phyloP scores from a whole-genome alignment of 73 alveolate genomes.

The Symbiodinium natans region DNA sequence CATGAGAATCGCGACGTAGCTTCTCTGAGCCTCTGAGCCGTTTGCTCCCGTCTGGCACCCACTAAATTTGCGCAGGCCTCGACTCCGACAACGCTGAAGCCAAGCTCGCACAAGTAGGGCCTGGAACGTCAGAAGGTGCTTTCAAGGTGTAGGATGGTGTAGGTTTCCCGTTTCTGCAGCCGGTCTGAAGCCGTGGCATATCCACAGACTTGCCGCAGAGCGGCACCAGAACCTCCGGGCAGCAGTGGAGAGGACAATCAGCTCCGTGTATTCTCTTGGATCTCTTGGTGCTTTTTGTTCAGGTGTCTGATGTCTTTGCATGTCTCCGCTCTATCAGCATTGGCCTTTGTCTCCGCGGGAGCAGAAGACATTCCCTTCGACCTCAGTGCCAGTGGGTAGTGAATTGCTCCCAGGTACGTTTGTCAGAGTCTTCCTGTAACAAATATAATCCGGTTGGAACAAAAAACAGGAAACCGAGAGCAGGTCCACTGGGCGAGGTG shows the following conservation, averaged over 20 bases:
- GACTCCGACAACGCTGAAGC: conserved; percentile 70
- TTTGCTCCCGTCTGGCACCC: not conserved
- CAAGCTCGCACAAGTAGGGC: conserved; percentile 81
- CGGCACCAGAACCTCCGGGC: conserved; percentile 44
- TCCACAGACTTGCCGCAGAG: conserved; percentile 61
- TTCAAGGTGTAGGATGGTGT: not conserved
- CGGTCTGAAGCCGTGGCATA: not conserved
- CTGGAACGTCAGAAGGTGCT: no score
- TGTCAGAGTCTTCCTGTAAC: not conserved
- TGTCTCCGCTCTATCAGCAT: no score
- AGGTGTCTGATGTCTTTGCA: no score
- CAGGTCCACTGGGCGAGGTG: conserved; percentile 42
- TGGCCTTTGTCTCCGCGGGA: not conserved
- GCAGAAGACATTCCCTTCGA: not conserved
- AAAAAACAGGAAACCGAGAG: not conserved
- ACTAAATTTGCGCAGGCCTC: conserved; percentile 23
- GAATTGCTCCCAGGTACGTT: not conserved
- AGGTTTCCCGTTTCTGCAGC: not conserved
- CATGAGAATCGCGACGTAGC: not conserved
- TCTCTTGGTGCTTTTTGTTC: no score
- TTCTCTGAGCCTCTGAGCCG: not conserved
- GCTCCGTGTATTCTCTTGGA: no score
- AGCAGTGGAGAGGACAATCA: no score
- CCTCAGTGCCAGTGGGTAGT: not conserved
- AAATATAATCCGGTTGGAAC: no score